Evolutionary conservation across 2,329 filamentous ascomycete species (phyloP), one percentile per base, ranked within the genome.

Genomic region (Colletotrichum sp.): DNA sequence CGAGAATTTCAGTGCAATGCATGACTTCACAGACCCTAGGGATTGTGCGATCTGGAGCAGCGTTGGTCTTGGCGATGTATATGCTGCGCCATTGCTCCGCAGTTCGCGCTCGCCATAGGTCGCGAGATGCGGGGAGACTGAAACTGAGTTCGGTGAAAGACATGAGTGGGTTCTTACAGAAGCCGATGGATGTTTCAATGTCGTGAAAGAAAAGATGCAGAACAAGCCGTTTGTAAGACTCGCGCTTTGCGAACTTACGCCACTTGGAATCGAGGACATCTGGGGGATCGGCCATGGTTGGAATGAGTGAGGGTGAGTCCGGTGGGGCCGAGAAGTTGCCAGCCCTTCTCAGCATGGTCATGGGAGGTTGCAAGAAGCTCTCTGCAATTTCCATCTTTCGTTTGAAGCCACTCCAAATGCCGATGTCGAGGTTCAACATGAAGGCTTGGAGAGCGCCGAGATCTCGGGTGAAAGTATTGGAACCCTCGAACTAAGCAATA

Each of bases 371-470:
- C 32, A 85, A 78, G 67, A 85, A 85, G 34, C 82, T 83, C 63
- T 86, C 85, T 6, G 84, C 82, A n/a, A 86, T 84, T 66, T 86
- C 85, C 7, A 86, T 82, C 34, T 86, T 86, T 2, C 85, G 80
- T 15, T 80, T 81, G 16, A 83, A 80, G 3, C 85, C 85, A 62
- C 84, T 85, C 85, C 85, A 86, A 1, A 86, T 63, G 21, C 79
- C 80, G 16, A 82, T 78, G n/a, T 85, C 81, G 2, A 86, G 79
- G 15, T 71, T 79, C 12, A 86, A 80, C n/a, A 83, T 78, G 49
- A 81, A 85, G 2, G 82, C 82, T 70, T 86, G 84, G 0, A 81
- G 78, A 1, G 83, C 77, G 8, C 83, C 79, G 2, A 86, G 78
- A 10, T 85, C 79, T 26, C 84, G 77, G 0, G 81, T 82, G 1